Conservation (phyloP, 805 yeast species). For the Metschnikowia orientalis region DNA sequence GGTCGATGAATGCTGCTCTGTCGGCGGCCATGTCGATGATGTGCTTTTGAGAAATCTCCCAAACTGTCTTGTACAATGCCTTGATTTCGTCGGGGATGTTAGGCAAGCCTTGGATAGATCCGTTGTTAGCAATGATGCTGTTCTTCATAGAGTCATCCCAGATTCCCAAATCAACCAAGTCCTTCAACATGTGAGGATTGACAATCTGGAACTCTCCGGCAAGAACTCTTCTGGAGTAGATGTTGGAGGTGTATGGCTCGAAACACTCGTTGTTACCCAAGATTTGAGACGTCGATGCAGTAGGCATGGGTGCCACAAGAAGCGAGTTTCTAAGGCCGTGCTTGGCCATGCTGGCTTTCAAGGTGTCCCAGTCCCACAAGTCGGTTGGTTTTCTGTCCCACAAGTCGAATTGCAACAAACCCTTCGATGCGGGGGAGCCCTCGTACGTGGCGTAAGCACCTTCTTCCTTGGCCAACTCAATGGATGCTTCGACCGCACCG, state of each 20-base stretch:
- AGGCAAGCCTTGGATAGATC: slow-evolving; percentile 53
- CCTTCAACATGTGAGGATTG: slow-evolving; percentile 54
- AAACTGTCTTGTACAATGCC: slow-evolving; percentile 54
- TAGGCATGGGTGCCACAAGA: slow-evolving; percentile 63
- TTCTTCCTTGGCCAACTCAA: slow-evolving; percentile 48
- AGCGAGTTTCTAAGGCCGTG: slow-evolving; percentile 56
- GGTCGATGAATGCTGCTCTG: slow-evolving; percentile 79
- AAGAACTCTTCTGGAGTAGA: slow-evolving; percentile 57
- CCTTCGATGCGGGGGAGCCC: slow-evolving; percentile 59
- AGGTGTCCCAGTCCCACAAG: slow-evolving; percentile 55
- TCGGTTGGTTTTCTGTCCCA: slow-evolving; percentile 59
- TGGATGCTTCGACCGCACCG: slow-evolving; percentile 54
- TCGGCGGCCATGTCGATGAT: slow-evolving; percentile 63
- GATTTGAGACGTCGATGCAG: slow-evolving; percentile 63
- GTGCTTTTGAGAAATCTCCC: slow-evolving; percentile 58
- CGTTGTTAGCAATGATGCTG: slow-evolving; percentile 51
- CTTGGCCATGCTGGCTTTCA: slow-evolving; percentile 45
- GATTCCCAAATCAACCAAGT: slow-evolving; percentile 53
- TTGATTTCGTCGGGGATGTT: slow-evolving; percentile 52
- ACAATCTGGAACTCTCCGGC: slow-evolving; percentile 65
- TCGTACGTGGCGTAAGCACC: slow-evolving; percentile 49
- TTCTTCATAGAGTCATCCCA: slow-evolving; percentile 59
- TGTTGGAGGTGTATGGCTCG: slow-evolving; percentile 60
- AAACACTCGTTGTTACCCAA: slow-evolving; percentile 60
- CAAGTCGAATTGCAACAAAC: slow-evolving; percentile 52